These are phyloP conservation scores for Suhomyces bribrorum DNA, from an alignment of 1,139 yeast species.

Conservation along the genomic window DNA sequence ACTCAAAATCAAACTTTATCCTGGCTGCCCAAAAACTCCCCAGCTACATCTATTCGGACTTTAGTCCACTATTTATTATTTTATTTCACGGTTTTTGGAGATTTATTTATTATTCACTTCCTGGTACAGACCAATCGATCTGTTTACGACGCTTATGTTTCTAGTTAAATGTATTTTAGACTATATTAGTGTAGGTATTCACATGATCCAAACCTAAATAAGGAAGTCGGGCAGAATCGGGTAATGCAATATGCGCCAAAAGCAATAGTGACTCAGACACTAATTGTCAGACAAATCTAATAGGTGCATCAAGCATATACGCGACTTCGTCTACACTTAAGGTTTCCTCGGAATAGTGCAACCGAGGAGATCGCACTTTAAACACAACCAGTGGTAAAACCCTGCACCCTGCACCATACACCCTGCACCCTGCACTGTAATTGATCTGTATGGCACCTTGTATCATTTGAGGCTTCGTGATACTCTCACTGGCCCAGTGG, in stretches of 20 bases:
- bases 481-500: too few relatives aligned
- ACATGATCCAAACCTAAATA: too few relatives aligned
- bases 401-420: too few relatives aligned
- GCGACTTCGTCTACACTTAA: too few relatives aligned
- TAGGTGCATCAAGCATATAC: too few relatives aligned
- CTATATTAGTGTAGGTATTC: neutral
- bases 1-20: neutral
- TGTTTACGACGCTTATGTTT: constrained; percentile 12
- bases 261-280: neutral
- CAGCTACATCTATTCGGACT: neutral
- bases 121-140: constrained; percentile 3
- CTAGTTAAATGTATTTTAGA: constrained; percentile 6
- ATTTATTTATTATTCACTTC: constrained; percentile 9
- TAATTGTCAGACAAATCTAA: neutral
- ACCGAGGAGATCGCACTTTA: too few relatives aligned
- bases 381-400: too few relatives aligned
- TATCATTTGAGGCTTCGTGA: too few relatives aligned
- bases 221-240: neutral
- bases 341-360: neutral
- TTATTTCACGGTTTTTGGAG: neutral
- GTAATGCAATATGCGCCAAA: too few relatives aligned
- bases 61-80: neutral
- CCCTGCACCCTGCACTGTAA: too few relatives aligned
- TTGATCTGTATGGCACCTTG: too few relatives aligned
- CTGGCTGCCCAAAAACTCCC: neutral